A percentile compares a stretch with the other conserved stretches of the same genome.
Evolutionary conservation across 345 rosid genomes (phyloP).

Genomic region (Draba incana): DNA sequence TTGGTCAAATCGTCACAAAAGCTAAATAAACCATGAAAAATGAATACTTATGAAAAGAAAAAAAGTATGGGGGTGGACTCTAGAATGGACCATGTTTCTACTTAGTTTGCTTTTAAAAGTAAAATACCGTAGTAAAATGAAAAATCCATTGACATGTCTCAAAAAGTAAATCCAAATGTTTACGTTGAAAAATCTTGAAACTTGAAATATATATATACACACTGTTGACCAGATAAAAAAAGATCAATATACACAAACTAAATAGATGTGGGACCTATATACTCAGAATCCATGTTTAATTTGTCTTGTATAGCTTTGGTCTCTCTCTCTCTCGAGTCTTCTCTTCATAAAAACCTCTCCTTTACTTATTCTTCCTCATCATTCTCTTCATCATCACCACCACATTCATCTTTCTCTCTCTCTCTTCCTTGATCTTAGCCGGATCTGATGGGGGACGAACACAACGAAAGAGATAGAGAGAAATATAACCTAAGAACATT

Average conservation of each 20-base stretch:
- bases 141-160: constrained; percentile 47
- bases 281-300: constrained; percentile 42
- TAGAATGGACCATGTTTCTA: not conserved
- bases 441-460: constrained; percentile 66
- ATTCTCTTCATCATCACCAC: constrained; percentile 34
- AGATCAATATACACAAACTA: constrained; percentile 16
- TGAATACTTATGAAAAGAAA: no score
- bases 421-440: constrained; percentile 67
- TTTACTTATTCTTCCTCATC: constrained; percentile 36
- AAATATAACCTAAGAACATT: not conserved
- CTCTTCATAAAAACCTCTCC: constrained; percentile 39
- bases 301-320: constrained; percentile 40
- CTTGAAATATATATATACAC: constrained; percentile 39
- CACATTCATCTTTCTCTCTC: constrained; percentile 18
- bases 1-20: constrained; percentile 30
- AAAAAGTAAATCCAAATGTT: constrained; percentile 45
- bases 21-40: not conserved
- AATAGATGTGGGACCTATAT: constrained; percentile 24
- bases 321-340: constrained; percentile 30
- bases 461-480: not conserved
- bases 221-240: constrained; percentile 23
- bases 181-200: constrained; percentile 44
- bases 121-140: constrained; percentile 35
- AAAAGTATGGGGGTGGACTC: no score
- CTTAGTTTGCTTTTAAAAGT: constrained; percentile 31